A percentile compares a stretch with the other conserved stretches of the same genome.
Conservation (phyloP, 345 rosid species). For the Lepidium aucheri region DNA sequence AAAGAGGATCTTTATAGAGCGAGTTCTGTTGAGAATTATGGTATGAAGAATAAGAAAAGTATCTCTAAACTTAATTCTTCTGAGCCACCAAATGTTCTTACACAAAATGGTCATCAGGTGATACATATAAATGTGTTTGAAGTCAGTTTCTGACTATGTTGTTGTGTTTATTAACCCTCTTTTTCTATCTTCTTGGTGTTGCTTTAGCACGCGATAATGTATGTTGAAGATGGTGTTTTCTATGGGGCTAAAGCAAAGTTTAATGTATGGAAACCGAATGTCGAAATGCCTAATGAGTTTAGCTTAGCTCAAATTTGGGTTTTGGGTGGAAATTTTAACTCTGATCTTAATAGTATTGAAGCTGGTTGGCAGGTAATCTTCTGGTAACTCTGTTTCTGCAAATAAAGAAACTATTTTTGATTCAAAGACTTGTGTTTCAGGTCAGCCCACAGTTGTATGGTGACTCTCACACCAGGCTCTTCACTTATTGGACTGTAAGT, state of each 20-base stretch:
- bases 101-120: constrained; percentile 44
- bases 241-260: constrained; percentile 69
- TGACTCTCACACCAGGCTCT: constrained; percentile 55
- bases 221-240: constrained; percentile 53
- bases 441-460: constrained; percentile 71
- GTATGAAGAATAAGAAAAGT: constrained; percentile 42
- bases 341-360: constrained; percentile 70
- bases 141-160: background rate
- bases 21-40: constrained; percentile 40
- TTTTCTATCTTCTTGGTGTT: background rate
- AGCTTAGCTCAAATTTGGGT: constrained; percentile 73
- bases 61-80: constrained; percentile 40
- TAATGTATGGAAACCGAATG: constrained; percentile 66
- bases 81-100: constrained; percentile 65
- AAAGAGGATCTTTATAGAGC: constrained; percentile 45
- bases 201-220: constrained; percentile 56
- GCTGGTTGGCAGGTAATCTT: constrained; percentile 67
- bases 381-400: background rate
- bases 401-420: background rate
- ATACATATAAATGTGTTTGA: background rate
- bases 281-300: constrained; percentile 60
- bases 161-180: background rate
- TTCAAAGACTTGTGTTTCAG: constrained; percentile 28
- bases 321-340: constrained; percentile 60
- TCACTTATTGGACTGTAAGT: constrained; percentile 80